phyloP scores from a whole-genome alignment of 1,284 basidiomycete genomes.

The Wallemia hederae region DNA sequence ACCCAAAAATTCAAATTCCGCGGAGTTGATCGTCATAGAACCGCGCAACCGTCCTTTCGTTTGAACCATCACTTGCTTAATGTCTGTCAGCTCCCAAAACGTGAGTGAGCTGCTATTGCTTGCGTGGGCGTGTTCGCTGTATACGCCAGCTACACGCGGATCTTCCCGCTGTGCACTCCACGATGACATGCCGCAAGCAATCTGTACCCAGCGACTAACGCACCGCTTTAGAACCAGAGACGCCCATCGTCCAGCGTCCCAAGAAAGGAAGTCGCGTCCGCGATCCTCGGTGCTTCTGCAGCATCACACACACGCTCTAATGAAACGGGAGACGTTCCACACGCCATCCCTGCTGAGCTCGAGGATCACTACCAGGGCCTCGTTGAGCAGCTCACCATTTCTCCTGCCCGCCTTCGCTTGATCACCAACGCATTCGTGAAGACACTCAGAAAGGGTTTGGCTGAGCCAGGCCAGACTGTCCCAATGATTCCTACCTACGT shows the following conservation, averaged over 20 bases:
- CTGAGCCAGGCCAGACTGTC: constrained; percentile 62
- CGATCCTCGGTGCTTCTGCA: neutral
- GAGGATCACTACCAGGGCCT: neutral
- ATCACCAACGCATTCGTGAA: constrained; percentile 91
- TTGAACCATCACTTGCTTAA: too few relatives aligned
- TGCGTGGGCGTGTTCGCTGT: too few relatives aligned
- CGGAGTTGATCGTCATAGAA: neutral
- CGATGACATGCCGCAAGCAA: neutral
- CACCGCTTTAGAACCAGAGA: neutral
- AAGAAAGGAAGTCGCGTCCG: neutral
- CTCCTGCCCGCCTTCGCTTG: constrained; percentile 80
- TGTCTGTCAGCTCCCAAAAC: too few relatives aligned
- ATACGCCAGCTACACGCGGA: too few relatives aligned
- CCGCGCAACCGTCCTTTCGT: neutral
- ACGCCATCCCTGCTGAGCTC: neutral
- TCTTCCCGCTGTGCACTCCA: neutral
- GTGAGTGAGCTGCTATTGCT: too few relatives aligned
- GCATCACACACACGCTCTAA: neutral
- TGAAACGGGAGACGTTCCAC: neutral
- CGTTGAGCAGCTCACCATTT: constrained; percentile 21
- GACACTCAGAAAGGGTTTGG: constrained; percentile 55
- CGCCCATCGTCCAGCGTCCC: neutral
- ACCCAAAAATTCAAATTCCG: neutral
- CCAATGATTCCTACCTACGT: constrained; percentile 92
- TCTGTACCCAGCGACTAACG: too few relatives aligned